Base-by-base conservation (phyloP, 495 filamentous ascomycete genomes). In the Penicillium flavigenum region DNA sequence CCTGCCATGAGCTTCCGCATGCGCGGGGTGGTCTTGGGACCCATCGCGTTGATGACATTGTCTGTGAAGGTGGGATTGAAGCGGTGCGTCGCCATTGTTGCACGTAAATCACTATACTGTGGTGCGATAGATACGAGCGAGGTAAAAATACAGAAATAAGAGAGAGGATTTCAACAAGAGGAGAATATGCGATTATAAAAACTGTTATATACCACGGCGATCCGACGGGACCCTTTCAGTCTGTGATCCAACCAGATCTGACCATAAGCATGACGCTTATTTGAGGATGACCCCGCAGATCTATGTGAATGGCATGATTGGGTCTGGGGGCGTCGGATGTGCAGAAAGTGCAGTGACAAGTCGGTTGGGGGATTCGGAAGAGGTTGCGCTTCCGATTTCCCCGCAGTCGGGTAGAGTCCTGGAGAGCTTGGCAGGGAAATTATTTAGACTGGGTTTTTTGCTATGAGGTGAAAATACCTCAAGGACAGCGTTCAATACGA, bases 41-140 rank as follows among this genome's bases (percentile, higher is more conserved):
- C 88, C 48, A 84, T 91, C 29, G 88, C 81, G 56, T 84, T 79
- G 73, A 88, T 84, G 65, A 91, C 87, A 61, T 76, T 75, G 64
- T 86, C 78, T 36, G 86, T 90, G 79, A 91, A 86, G 47, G 78
- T 72, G 41, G 83, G 81, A 64, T 88, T 79, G 66, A 79, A 79
- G 50, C 72, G 63, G 58, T 72, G 71, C 36, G 64, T 61, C 41
- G 72, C 65, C 73, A 75, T 76, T 39, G 39, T 74, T 48, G 48
- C 42, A 34, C 20, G 31, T 44, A 41, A 12, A 36, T 38, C 24
- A 45, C 22, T 51, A 17, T 24, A 39, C 22, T 47, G 22, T 29
- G 7, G 8, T 10, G 20, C 10, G 9, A 29, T 17, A 20, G 12
- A 10, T 26, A 26, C 4, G 47, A 22, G 29, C n/a, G 36, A n/a